Conservation (phyloP, 1,284 basidiomycete species). For the Sanghuangporus baumii region DNA sequence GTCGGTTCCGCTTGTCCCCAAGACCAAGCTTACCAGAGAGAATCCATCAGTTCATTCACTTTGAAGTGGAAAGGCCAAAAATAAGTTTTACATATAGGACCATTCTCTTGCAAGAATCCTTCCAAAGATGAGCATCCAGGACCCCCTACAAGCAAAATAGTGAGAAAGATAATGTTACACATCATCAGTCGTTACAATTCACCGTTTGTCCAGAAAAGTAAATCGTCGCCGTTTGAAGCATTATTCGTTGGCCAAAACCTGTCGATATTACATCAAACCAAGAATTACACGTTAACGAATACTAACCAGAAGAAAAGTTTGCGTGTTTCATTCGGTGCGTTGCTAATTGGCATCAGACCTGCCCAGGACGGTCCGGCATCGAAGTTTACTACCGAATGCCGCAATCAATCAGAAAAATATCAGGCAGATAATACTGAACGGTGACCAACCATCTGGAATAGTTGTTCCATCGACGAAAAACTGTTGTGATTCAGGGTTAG, state of each 20-base stretch:
- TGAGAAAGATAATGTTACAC: neutral
- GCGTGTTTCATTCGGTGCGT: slow-evolving; percentile 30
- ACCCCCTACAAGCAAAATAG: slow-evolving; percentile 29
- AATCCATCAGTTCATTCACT: neutral
- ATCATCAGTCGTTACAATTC: neutral
- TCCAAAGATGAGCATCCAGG: slow-evolving; percentile 43
- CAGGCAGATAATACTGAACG: neutral
- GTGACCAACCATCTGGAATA: slow-evolving; percentile 27
- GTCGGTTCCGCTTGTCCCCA: slow-evolving; percentile 51
- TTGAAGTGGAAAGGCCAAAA: neutral
- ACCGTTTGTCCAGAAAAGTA: slow-evolving; percentile 43
- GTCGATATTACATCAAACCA: neutral
- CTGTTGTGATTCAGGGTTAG: slow-evolving; percentile 28
- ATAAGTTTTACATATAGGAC: slow-evolving; percentile 30
- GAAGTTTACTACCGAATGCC: slow-evolving; percentile 28
- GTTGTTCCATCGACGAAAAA: slow-evolving; percentile 31
- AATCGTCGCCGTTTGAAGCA: slow-evolving; percentile 38
- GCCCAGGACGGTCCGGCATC: slow-evolving; percentile 37
- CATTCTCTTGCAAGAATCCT: slow-evolving; percentile 47
- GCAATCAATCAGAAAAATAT: neutral
- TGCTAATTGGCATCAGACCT: slow-evolving; percentile 35
- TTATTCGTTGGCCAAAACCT: slow-evolving; percentile 46
- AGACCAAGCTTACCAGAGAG: slow-evolving; percentile 39
- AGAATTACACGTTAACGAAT: neutral
- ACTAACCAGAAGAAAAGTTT: slow-evolving; percentile 43